Base-by-base conservation (phyloP, 2,329 filamentous ascomycete species). In the Ceratocystis alfenasii region DNA sequence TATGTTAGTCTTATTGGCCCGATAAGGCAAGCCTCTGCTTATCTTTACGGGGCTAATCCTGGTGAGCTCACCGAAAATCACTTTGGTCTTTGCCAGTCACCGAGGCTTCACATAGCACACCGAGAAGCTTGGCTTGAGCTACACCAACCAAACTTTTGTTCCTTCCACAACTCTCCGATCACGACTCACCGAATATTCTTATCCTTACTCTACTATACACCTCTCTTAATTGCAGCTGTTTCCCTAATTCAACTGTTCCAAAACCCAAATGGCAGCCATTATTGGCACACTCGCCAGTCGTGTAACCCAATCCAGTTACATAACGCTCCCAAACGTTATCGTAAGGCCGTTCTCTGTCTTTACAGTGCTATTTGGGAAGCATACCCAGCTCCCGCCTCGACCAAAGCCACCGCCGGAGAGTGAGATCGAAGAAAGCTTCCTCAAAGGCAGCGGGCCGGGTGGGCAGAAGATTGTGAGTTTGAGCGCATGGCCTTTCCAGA, bases 381-480 rank as follows among this genome's bases (percentile, higher is more conserved):
- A 60, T 10, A 88, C 87, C 73, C 82, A 82, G 65, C 79, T 95
- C 72, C 92, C 93, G 1, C 87, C 90, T 5, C 85, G 91, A 3
- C 87, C 88, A 15, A 83, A 80, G 68, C 81, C 85, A 12, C 83
- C 94, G 22, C 81, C 86, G 12, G 91, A 96, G 70, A 78, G 81
- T 20, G 91, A 96, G 64, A 85, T 97, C 70, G 85, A 87, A 66
- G 89, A 96, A 72, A 82, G 81, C 53, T 97, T 95, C 76, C 81
- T 99, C 68, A 95, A 94, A 74, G 94, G 94, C 71, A 89, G 85
- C 70, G 94, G 94, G 1, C 93, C 94, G 0, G 94, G 94, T 28
- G 94, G 94, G 0, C 94, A 99, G 74, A 96, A 96, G 75, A 97
- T 97, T 77, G 87, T 90, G 76, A 65, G 78, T 74, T 22, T 17